These are phyloP conservation scores for Fusarium sp. DNA, from an alignment of 2,329 filamentous ascomycete species.

Conservation along the genomic window DNA sequence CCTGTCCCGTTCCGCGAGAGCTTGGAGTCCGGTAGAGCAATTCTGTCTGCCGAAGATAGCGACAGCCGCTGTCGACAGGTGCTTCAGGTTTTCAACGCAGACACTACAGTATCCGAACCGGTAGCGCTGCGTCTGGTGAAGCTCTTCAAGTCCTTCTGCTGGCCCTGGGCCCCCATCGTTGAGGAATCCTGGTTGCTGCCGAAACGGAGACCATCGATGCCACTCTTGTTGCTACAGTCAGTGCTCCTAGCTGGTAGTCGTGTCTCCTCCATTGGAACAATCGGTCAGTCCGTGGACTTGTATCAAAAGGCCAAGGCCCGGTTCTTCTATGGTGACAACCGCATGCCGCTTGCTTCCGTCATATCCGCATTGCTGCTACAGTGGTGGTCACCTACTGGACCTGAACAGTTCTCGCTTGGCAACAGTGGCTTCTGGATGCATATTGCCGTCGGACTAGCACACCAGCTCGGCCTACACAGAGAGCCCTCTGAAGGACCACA, in stretches of 20 bases:
- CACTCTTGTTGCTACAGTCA: background rate
- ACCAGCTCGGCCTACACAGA: background rate
- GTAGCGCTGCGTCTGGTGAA: too few species aligned
- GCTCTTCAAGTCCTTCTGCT: too few species aligned
- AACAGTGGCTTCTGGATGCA: background rate
- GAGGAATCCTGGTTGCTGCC: too few species aligned
- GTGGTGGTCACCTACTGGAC: background rate
- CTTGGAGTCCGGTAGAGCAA: background rate
- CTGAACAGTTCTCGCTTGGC: background rate
- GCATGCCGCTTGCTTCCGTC: background rate
- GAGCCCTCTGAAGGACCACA: background rate
- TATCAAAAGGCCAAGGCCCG: background rate
- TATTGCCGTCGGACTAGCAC: background rate
- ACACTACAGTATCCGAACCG: too few species aligned
- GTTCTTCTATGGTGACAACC: background rate
- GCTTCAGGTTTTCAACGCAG: too few species aligned
- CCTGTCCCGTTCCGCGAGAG: background rate
- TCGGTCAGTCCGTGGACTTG: background rate
- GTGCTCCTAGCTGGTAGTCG: background rate
- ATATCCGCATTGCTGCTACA: background rate
- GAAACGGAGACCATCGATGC: too few species aligned
- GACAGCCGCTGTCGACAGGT: too few species aligned
- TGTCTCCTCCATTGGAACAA: background rate
- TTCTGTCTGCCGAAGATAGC: too few species aligned
- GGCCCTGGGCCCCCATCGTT: too few species aligned